Base-by-base conservation (phyloP, 371 early-diverging fungal genomes). In the Mucor irregularis region DNA sequence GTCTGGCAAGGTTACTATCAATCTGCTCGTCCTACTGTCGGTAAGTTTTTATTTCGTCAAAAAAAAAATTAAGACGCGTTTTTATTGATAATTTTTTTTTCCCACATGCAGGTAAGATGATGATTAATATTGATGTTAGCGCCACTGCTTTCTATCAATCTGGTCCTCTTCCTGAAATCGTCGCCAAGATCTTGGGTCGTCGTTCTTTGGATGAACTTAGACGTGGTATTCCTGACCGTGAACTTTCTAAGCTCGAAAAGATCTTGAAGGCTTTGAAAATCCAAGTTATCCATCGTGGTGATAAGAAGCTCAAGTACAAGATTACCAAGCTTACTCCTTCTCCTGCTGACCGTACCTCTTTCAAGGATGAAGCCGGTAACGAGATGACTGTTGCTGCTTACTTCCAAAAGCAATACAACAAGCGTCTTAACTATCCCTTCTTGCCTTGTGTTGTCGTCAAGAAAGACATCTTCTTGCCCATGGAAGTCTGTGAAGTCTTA, bases 1-100 rank as follows among this genome's bases (percentile, higher is more conserved):
- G 86, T 94, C 26, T 95, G 96, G 96, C 88, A 89, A 61, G 98
- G 98, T 17, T 93, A 88, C 71, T 93, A 92, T 53, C 94, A 95
- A 64, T 90, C 91, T 10, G 84, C 93, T 35, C 81, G 90, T n/a
- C 91, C 96, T 5, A 80, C 89, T 25, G 46, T 74, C 4, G 87
- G 89, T 66, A 74, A 66, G 49, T 69, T 14, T 21, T 8, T 43
- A 42, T 11, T 21, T 25, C 16, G n/a, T n/a, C n/a, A 34, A 25
- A 46, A 37, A 35, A 17, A 28, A 2, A 31, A 33, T 42, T 11
- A n/a, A n/a, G n/a, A n/a, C n/a, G n/a, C 9, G 21, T 37, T 37
- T 55, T 35, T 34, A 35, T 46, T 46, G 13, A 37, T 21, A 13
- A 6, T 19, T 24, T 13, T 24, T 14, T 52, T 47, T 29, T 8